These are phyloP conservation scores for Mimosa pudica DNA, from an alignment of 306 rosid species.

Conservation along the genomic window DNA sequence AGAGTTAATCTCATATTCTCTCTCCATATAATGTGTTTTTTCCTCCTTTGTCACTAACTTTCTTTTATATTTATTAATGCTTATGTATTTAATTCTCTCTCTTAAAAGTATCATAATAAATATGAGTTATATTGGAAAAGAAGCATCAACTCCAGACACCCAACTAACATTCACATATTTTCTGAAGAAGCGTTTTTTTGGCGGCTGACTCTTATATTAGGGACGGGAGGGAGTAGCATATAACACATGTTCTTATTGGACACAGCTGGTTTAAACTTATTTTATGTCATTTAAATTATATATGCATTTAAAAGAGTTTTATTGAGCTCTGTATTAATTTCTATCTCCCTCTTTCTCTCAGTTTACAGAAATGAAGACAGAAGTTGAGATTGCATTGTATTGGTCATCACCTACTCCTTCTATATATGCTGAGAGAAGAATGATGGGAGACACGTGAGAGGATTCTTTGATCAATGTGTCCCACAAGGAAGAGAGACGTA, in stretches of 20 bases:
- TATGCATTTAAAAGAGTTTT: background rate
- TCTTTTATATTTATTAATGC: too few species aligned
- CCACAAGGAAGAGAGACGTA: background rate
- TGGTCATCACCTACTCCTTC: background rate
- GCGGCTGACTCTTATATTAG: too few species aligned
- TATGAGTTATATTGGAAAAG: too few species aligned
- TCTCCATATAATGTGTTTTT: too few species aligned
- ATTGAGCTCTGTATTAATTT: background rate
- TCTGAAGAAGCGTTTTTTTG: too few species aligned
- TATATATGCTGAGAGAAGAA: background rate
- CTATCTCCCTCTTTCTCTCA: background rate
- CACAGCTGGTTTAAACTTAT: background rate
- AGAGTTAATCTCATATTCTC: too few species aligned
- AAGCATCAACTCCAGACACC: too few species aligned
- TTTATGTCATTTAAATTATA: background rate
- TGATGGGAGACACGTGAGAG: slow-evolving; percentile 3
- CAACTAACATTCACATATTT: too few species aligned
- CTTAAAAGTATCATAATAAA: too few species aligned
- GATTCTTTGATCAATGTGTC: background rate
- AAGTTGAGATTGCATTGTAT: background rate
- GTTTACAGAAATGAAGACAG: background rate
- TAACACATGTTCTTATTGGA: background rate
- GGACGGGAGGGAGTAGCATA: background rate
- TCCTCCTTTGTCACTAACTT: too few species aligned
- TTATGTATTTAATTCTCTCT: too few species aligned